Evolutionary conservation across 345 rosid genomes (phyloP).

Genomic region (Citrus sinensis): DVS_A1.0 CM039164.1:279001-279500

Average conservation of each 20-base stretch:
- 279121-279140: conserved; percentile 33
- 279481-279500: conserved; percentile 1
- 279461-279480: conserved; percentile 25
- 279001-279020: conserved; percentile 29
- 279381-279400: conserved; percentile 43
- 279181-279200: conserved; percentile 20
- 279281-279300: conserved; percentile 20
- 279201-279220: conserved; percentile 39
- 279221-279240: conserved; percentile 31
- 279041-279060: conserved; percentile 20
- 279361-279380: conserved; percentile 50
- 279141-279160: conserved; percentile 51
- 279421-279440: conserved; percentile 61
- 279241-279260: conserved; percentile 13
- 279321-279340: conserved; percentile 38
- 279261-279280: conserved; percentile 9
- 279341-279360: conserved; percentile 56
- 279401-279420: conserved; percentile 66
- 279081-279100: conserved; percentile 43
- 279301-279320: conserved; percentile 44
- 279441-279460: conserved; percentile 44
- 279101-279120: conserved; percentile 38
- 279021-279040: conserved; percentile 28
- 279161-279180: conserved; percentile 29
- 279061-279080: conserved; percentile 30